Conservation (phyloP, 1,284 basidiomycete species). For the Pseudozyma sp. region DNA sequence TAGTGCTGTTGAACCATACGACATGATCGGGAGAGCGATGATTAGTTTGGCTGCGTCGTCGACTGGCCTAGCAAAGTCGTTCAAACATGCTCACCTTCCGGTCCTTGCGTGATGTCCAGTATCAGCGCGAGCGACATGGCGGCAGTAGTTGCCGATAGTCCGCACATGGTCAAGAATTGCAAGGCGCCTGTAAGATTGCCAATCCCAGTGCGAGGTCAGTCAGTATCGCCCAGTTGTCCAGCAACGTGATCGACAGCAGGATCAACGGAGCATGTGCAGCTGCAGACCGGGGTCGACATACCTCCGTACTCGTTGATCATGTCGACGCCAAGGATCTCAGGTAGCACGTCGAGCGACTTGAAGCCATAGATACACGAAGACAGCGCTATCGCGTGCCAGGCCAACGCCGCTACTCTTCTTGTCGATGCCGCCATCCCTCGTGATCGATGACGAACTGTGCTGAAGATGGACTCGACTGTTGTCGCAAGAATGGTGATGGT, state of each 20-base stretch:
- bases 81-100: slow-evolving; percentile 19
- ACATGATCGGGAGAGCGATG: too few relatives aligned
- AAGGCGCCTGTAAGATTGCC: slow-evolving; percentile 11
- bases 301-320: slow-evolving; percentile 35
- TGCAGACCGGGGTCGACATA: not conserved
- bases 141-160: slow-evolving; percentile 17
- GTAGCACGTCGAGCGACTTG: slow-evolving; percentile 19
- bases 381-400: slow-evolving; percentile 33
- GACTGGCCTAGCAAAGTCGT: too few relatives aligned
- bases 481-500: not conserved
- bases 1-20: not conserved
- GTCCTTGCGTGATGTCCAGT: slow-evolving; percentile 17
- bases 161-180: slow-evolving; percentile 49
- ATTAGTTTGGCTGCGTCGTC: too few relatives aligned
- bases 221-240: too few relatives aligned
- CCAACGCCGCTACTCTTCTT: slow-evolving; percentile 7
- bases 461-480: too few relatives aligned
- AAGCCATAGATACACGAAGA: slow-evolving; percentile 41
- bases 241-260: not conserved
- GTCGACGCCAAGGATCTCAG: slow-evolving; percentile 20
- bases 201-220: too few relatives aligned
- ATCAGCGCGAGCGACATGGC: slow-evolving; percentile 26
- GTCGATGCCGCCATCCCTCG: slow-evolving; percentile 13
- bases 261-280: not conserved
- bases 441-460: too few relatives aligned